Conservation (phyloP, 495 filamentous ascomycete genomes). For the Penicillium parvum region DNA sequence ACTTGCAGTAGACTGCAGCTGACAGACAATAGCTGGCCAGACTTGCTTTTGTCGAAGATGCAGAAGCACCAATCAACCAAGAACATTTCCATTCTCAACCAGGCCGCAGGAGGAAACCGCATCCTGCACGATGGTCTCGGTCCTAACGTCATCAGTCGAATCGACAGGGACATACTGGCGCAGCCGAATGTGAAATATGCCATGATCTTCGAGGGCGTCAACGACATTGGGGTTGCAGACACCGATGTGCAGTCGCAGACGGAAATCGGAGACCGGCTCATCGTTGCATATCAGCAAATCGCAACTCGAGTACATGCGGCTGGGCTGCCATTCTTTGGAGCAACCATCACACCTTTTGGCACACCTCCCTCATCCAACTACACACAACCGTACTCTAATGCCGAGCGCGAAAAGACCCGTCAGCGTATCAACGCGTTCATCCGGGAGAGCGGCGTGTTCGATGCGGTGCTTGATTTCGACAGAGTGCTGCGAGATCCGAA, state of each 20-base stretch:
- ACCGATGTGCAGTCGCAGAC: conserved; percentile 44
- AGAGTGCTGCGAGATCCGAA: conserved; percentile 49
- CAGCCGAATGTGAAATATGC: conserved; percentile 55
- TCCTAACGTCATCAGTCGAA: conserved; percentile 54
- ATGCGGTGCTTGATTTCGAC: conserved; percentile 62
- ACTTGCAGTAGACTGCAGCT: neutral
- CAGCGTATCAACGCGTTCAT: conserved; percentile 63
- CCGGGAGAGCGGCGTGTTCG: conserved; percentile 51
- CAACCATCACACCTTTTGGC: conserved; percentile 67
- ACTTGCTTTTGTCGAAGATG: conserved; percentile 55
- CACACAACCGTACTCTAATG: conserved; percentile 47
- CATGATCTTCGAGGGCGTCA: conserved; percentile 71
- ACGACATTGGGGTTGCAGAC: conserved; percentile 60
- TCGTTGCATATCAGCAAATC: conserved; percentile 56
- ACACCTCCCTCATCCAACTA: conserved; percentile 21
- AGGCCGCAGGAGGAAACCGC: conserved; percentile 71
- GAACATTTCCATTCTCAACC: conserved; percentile 56
- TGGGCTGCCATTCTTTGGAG: conserved; percentile 55
- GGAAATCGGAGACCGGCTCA: conserved; percentile 47
- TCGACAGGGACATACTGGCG: conserved; percentile 60
- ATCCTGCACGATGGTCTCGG: conserved; percentile 60
- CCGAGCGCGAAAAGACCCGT: conserved; percentile 53
- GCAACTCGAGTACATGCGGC: conserved; percentile 50
- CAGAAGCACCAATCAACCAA: conserved; percentile 39
- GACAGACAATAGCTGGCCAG: conserved; percentile 68